These are phyloP conservation scores for Kazachstania martiniae DNA, from an alignment of 805 yeast genomes.

Conservation along the genomic window DNA sequence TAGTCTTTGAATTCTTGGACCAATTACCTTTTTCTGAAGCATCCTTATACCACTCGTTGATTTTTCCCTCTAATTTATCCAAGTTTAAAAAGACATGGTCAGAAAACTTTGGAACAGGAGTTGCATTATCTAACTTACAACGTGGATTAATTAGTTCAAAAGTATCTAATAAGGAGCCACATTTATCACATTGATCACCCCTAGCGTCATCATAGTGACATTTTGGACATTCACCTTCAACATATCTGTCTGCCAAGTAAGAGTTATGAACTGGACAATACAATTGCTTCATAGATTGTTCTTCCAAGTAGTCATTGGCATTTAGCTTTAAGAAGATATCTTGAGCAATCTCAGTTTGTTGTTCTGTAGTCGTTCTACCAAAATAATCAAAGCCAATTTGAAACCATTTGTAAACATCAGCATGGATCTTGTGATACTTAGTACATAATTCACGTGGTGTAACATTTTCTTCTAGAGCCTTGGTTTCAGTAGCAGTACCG, in stretches of 20 bases:
- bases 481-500: slow-evolving; percentile 98
- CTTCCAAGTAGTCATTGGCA: slow-evolving; percentile 74
- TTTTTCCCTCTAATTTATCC: slow-evolving; percentile 71
- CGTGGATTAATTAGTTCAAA: slow-evolving; percentile 90
- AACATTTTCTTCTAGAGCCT: slow-evolving; percentile 87
- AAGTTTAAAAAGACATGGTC: slow-evolving; percentile 77
- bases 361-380: slow-evolving; percentile 89
- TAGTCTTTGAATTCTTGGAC: slow-evolving; percentile 85
- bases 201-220: slow-evolving; percentile 95
- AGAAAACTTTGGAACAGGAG: slow-evolving; percentile 72
- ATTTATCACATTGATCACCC: slow-evolving; percentile 98
- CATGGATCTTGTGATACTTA: slow-evolving; percentile 78
- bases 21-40: slow-evolving; percentile 69
- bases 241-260: slow-evolving; percentile 90
- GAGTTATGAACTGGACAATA: slow-evolving; percentile 87
- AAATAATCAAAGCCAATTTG: slow-evolving; percentile 88
- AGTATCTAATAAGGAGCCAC: slow-evolving; percentile 85
- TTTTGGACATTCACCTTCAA: slow-evolving; percentile 94
- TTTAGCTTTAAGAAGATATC: slow-evolving; percentile 72
- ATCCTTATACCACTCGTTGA: slow-evolving; percentile 60
- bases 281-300: slow-evolving; percentile 77
- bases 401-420: slow-evolving; percentile 93
- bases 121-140: slow-evolving; percentile 80
- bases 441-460: slow-evolving; percentile 85
- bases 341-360: slow-evolving; percentile 93